Base-by-base conservation (phyloP, 192 early-diverging fungal genomes). In the Linnemannia elongata region DNA sequence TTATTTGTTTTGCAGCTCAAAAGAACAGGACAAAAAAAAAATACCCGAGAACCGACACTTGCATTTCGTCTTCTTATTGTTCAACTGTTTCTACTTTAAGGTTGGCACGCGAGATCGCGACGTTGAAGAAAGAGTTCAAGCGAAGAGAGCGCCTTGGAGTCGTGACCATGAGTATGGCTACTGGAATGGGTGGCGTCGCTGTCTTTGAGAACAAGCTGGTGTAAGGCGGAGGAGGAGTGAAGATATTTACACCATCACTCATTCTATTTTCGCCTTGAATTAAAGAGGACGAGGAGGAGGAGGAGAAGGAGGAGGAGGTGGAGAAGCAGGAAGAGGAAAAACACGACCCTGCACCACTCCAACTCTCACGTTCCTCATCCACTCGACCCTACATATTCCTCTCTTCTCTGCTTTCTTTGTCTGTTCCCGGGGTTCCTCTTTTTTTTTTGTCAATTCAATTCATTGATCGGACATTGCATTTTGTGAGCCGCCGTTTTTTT, bases 91-190 rank as follows among this genome's bases (percentile, higher is more conserved):
- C 18, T 92, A 97, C 18, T 73, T 97, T 97, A 85, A 97, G 95
- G 97, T 44, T 94, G 93, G 97, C 98, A 1, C 94, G 98, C 76
- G 97, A 99, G 88, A 93, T 99, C 79, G 95, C 97, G 8, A 99
- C 98, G 15, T 90, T 99, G 39, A 88, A 98, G n/a, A 93, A 96
- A 57, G 97, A 98, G 89, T 90, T 99, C 78, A 81, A 75, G 75
- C 82, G 85, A 68, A 76, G 77, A 22, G 79, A 80, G 72, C 82
- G 78, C 30, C 24, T 89, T 17, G 89, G 89, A 24, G 27, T 81
- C 6, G 87, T 70, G 24, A 84, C 89, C 52, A 89, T 89, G 85
- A 87, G 89, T 69, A 76, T 89, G 36, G 89, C 82, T 10, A 82
- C 72, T 35, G 89, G 89, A 55, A 87, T 87, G 88, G 81, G 81